Conservation (phyloP, 1,284 basidiomycete genomes). For the Marasmius oreades region DNA sequence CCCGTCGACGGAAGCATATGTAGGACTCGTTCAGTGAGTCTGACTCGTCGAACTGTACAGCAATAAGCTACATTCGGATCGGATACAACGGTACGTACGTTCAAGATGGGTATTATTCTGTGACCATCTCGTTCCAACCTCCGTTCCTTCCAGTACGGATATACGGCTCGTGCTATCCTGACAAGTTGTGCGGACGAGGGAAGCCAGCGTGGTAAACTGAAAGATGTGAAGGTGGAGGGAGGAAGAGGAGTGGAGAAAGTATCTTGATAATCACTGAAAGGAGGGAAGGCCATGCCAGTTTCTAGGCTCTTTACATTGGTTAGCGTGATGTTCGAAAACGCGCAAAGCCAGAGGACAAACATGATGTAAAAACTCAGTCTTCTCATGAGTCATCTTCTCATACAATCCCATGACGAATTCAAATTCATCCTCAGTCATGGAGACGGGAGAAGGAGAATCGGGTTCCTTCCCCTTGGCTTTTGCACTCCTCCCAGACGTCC, state of each 20-base stretch:
- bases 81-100: conserved; percentile 45
- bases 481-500: conserved; percentile 55
- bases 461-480: conserved; percentile 80
- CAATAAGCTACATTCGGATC: not conserved
- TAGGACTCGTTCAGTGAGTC: conserved; percentile 93
- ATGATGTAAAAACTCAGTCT: conserved; percentile 88
- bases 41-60: conserved; percentile 78
- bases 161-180: conserved; percentile 66
- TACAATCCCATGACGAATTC: conserved; percentile 95
- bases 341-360: conserved; percentile 45
- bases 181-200: conserved; percentile 53
- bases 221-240: conserved; percentile 59
- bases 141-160: conserved; percentile 81
- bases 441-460: conserved; percentile 53
- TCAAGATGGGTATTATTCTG: conserved; percentile 75
- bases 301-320: conserved; percentile 46
- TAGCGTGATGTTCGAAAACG: not conserved
- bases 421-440: conserved; percentile 87
- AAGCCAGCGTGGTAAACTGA: conserved; percentile 57
- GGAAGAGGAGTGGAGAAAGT: conserved; percentile 58
- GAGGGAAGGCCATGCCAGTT: conserved; percentile 67
- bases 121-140: conserved; percentile 73
- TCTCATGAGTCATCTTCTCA: conserved; percentile 90
- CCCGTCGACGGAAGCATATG: conserved; percentile 95
- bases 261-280: conserved; percentile 78